Conservation (phyloP, 306 rosid species). For the Lupinus albus region DNA sequence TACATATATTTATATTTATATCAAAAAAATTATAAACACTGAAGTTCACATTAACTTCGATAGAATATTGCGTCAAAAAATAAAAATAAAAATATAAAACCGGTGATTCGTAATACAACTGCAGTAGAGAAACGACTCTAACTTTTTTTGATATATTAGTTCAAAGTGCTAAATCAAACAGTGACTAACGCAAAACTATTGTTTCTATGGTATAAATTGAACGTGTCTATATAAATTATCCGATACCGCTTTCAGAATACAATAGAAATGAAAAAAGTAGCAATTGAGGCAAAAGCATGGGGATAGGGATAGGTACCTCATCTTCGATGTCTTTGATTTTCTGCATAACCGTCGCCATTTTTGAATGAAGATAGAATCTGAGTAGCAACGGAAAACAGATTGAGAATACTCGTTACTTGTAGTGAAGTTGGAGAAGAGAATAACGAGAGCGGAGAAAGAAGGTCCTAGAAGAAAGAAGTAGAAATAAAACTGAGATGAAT, state of each 20-base stretch:
- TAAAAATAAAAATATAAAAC: no score
- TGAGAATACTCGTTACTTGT: neutral
- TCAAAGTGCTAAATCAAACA: constrained; percentile 17
- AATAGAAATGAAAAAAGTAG: neutral
- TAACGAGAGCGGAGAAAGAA: constrained; percentile 29
- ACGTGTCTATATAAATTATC: neutral
- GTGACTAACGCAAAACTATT: neutral
- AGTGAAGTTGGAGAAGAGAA: constrained; percentile 4
- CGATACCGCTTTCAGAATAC: neutral
- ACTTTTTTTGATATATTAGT: neutral
- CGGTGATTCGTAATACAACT: no score
- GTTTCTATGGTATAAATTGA: neutral
- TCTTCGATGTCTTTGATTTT: constrained; percentile 99
- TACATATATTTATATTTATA: neutral
- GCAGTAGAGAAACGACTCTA: neutral
- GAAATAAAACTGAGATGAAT: neutral
- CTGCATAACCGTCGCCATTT: constrained; percentile 96
- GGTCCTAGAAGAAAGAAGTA: constrained; percentile 28
- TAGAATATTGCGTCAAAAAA: neutral
- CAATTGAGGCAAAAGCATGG: neutral
- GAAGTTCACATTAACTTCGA: constrained; percentile 10
- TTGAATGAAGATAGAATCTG: constrained; percentile 40
- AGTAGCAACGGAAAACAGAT: neutral
- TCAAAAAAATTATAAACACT: constrained; percentile 3
- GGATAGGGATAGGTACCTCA: constrained; percentile 63